Base-by-base conservation (phyloP, 2,329 filamentous ascomycete species). In the Alternaria triticimaculans region DNA sequence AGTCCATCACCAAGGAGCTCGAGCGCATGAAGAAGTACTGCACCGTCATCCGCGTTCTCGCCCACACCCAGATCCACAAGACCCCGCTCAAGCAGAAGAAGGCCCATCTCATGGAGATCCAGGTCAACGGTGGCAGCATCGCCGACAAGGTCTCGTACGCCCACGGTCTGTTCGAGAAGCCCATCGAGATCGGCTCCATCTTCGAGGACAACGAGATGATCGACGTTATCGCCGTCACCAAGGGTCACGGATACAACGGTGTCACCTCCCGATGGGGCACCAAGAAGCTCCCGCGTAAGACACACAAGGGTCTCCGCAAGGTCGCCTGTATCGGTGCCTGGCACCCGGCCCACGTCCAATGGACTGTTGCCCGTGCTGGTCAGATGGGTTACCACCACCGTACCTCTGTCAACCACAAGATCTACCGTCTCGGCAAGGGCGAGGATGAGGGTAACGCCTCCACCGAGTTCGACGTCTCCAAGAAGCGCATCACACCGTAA, bases 11-110 rank as follows among this genome's bases (percentile, higher is more conserved):
- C 85, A 92, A 93, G 83, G 96, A 99, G 87, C 90, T 99, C 82
- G 96, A 98, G 92, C 94, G 96, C 86, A 98, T 99, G 87, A 97
- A 97, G 93, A 98, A 98, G 89, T 99, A 99, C 93, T 97, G 95
- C 92, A 96, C 94, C 78, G 94, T 98, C 84, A 92, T 99, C 88
- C 96, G 96, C 85, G 90, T 99, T 77, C 94, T 99, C 84, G 95
- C 96, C 84, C 96, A 99, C 91, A 97, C 96, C 78, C 96, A 99
- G 88, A 94, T 98, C 89, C 90, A 91, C 90, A 95, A 96, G 91
- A 98, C 96, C 68, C 95, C 96, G 72, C 92, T 99, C 85, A 98
- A 97, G 92, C 96, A 99, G 90, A 99, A 99, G 94, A 99, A 98
- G 93, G 95, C 96, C 80, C 96, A 99, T 86, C 89, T 99, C 78